Percentiles rank a stretch among this genome's conserved stretches.
phyloP scores from a whole-genome alignment of 2,329 filamentous ascomycete genomes.

The Tolypocladium endophyticum region DNA sequence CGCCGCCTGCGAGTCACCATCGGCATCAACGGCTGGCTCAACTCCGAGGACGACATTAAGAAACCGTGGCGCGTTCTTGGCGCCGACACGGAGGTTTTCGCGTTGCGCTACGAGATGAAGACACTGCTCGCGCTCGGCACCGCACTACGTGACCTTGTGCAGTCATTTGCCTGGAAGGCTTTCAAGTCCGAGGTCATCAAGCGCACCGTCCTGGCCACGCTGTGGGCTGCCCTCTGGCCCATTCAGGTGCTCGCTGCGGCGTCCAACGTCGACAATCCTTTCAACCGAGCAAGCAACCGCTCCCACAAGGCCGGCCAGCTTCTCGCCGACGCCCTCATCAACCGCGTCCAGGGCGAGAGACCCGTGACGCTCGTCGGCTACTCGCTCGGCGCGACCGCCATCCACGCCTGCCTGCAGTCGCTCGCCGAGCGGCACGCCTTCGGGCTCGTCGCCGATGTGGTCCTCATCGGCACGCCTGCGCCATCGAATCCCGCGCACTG shows the following conservation, averaged over 20 bases:
- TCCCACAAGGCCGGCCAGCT: slow-evolving; percentile 73
- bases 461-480: slow-evolving; percentile 72
- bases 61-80: slow-evolving; percentile 71
- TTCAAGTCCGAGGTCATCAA: slow-evolving; percentile 68
- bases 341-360: slow-evolving; percentile 70
- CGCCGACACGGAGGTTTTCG: slow-evolving; percentile 68
- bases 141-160: slow-evolving; percentile 60
- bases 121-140: slow-evolving; percentile 67
- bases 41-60: slow-evolving; percentile 61
- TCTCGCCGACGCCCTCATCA: slow-evolving; percentile 73
- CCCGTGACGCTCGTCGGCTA: slow-evolving; percentile 75
- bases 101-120: slow-evolving; percentile 72
- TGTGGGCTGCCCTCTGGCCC: slow-evolving; percentile 62
- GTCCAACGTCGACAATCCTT: slow-evolving; percentile 69
- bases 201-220: slow-evolving; percentile 55
- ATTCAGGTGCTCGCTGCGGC: slow-evolving; percentile 56
- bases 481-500: slow-evolving; percentile 64
- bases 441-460: slow-evolving; percentile 72
- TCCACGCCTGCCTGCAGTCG: slow-evolving; percentile 69
- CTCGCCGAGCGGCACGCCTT: slow-evolving; percentile 72
- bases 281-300: slow-evolving; percentile 63
- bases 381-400: slow-evolving; percentile 69
- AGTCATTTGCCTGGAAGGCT: slow-evolving; percentile 63
- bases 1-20: slow-evolving; percentile 68
- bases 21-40: slow-evolving; percentile 80